Evolutionary conservation across 371 early-diverging fungal genomes (phyloP), one percentile per base, ranked within the genome.

Genomic region (Funneliformis caledonium): DNA sequence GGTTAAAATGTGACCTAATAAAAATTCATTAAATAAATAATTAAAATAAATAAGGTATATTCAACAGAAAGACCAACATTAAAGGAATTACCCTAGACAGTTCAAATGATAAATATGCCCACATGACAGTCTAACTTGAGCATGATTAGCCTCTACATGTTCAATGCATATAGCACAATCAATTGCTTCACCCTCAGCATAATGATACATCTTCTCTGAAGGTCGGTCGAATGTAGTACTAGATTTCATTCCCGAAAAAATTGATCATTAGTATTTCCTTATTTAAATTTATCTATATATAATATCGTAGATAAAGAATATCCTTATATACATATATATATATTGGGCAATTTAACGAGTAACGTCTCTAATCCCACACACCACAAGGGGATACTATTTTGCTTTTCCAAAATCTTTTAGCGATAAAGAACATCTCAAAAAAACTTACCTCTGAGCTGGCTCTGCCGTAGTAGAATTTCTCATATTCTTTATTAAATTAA

Each of bases 121-220:
- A 31, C 74, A 73, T n/a, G 74, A 73, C 9, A 73, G 56, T 56
- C 74, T 50, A 59, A 73, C 74, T 59, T 73, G 74, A 56, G 74
- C 74, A 9, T 73, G 74, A 19, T 56, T 73, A 16, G 42, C 16
- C 26, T 73, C 74, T 52, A 73, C 59, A n/a, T 73, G 74, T 59
- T 73, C 74, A 37, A 73, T 73, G 37, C 74, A 73, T 73, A 73
- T 73, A 0, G 74, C 74, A 56, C 74, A 73, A 31, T 73, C 74
- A 56, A 73, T 73, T 7, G 56, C 59, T 42, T 73, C 74, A 56
- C 74, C 74, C 26, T 73, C 74, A 31, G 74, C 74, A 56, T 73
- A 73, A 52, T 73, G 74, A 37, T 73, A 73, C 74, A 73, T 73
- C n/a, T 73, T 73, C 37, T 56, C 74, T 8, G 50, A 56, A 37